phyloP scores from a whole-genome alignment of 257 asterid species.

The Osmanthus fragrans region DNA sequence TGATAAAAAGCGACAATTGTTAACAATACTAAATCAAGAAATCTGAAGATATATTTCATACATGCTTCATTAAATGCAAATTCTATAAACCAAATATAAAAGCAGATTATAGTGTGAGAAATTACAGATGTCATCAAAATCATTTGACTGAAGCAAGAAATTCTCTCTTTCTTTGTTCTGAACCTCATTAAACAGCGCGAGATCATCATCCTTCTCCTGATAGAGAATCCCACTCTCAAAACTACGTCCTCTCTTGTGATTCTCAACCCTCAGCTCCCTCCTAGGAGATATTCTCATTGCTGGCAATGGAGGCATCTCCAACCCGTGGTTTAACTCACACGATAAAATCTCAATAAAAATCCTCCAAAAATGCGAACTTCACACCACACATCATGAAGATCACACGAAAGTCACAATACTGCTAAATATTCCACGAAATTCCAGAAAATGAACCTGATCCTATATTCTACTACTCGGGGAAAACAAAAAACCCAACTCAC shows the following conservation, averaged over 20 bases:
- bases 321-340: constrained; percentile 22
- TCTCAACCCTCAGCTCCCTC: constrained; percentile 67
- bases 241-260: constrained; percentile 86
- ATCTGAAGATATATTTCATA: constrained; percentile 4
- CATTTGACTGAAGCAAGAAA: constrained; percentile 84
- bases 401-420: constrained; percentile 16
- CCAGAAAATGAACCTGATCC: constrained; percentile 2
- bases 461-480: constrained; percentile 22
- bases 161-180: constrained; percentile 73
- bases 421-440: not conserved
- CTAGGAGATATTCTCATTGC: constrained; percentile 76
- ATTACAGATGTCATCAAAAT: constrained; percentile 81
- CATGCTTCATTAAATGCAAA: constrained; percentile 20
- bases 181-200: constrained; percentile 86
- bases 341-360: constrained; percentile 29
- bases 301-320: constrained; percentile 88
- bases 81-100: constrained; percentile 27
- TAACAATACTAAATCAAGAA: constrained; percentile 26
- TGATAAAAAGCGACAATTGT: constrained; percentile 28
- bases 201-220: constrained; percentile 79
- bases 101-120: constrained; percentile 28
- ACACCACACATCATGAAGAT: constrained; percentile 30
- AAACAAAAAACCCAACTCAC: constrained; percentile 32
- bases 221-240: constrained; percentile 68
- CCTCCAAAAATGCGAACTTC: constrained; percentile 30